phyloP scores from a whole-genome alignment of 2,329 filamentous ascomycete genomes.

The Raffaelea albimanens region DNA sequence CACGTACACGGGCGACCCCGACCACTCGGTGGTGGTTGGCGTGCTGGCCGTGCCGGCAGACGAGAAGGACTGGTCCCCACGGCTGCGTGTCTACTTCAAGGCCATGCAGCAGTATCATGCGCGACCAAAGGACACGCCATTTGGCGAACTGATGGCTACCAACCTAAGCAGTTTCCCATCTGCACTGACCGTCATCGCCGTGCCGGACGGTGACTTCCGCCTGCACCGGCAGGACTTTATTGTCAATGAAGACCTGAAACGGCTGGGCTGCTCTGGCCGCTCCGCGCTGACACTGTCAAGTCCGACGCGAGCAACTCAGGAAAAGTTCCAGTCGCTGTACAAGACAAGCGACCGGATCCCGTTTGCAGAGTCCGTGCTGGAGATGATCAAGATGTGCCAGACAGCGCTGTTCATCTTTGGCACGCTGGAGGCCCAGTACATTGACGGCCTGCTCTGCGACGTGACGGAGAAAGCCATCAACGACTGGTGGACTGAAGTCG shows the following conservation, averaged over 20 bases:
- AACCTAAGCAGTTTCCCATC: slow-evolving; percentile 90
- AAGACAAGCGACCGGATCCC: slow-evolving; percentile 75
- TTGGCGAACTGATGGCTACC: slow-evolving; percentile 87
- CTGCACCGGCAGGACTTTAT: slow-evolving; percentile 78
- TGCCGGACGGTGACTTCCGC: slow-evolving; percentile 77
- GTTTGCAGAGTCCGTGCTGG: slow-evolving; percentile 68
- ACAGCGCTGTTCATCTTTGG: slow-evolving; percentile 80
- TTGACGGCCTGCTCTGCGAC: slow-evolving; percentile 87
- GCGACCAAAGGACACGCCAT: slow-evolving; percentile 66
- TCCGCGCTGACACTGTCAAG: slow-evolving; percentile 72
- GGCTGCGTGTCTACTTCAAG: slow-evolving; percentile 74
- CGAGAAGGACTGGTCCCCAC: slow-evolving; percentile 68
- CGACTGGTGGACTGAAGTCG: slow-evolving; percentile 95
- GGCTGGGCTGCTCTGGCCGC: slow-evolving; percentile 82
- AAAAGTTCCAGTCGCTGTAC: slow-evolving; percentile 89
- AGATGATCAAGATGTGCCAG: slow-evolving; percentile 87
- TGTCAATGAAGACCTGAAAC: slow-evolving; percentile 89
- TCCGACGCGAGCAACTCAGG: slow-evolving; percentile 71
- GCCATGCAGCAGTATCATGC: slow-evolving; percentile 81
- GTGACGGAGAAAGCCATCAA: slow-evolving; percentile 81
- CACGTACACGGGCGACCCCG: slow-evolving; percentile 82
- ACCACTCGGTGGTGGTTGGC: slow-evolving; percentile 67
- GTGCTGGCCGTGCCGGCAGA: slow-evolving; percentile 76
- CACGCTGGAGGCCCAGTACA: slow-evolving; percentile 78
- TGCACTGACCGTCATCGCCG: slow-evolving; percentile 79